Evolutionary conservation across 2,329 filamentous ascomycete species (phyloP), one percentile per base, ranked within the genome.

Genomic region (Lasiodiplodia sp.): DNA sequence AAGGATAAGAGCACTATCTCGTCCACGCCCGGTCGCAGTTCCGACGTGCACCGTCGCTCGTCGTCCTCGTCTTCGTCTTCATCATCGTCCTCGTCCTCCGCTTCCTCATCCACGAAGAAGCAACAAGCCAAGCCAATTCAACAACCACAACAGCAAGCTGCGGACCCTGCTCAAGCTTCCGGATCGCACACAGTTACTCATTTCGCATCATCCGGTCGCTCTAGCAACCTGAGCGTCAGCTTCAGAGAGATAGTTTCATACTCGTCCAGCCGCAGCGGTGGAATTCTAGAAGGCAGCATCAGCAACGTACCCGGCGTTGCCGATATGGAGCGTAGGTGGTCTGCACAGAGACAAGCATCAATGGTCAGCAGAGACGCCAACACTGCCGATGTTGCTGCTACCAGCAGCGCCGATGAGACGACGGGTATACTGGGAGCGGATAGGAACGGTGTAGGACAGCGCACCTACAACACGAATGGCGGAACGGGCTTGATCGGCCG

Each of bases 341-440:
- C 53, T 11, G 52, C 28, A 7, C 53, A 44, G 28, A 37, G 51
- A 11, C 44, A 64, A 21, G 23, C 38, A 4, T 37, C 62, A 34
- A 28, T 57, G 23, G 53, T 18, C n/a, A 23, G 57, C 4, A 23
- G 37, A 7, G 18, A 37, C 5, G 37, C 37, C 6, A n/a, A 37
- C 18, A 16, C 37, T 40, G 16, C 1, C 16, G 40, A 31, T 7
- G n/a, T 31, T n/a, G 25, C 34, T 21, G 51, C 23, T 7, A 55
- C n/a, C 55, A 62, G 56, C 57, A 68, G 66, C 37, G 66, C 66
- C 7, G 66, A 68, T n/a, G 66, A 68, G 51, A 68, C 66, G 37
- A 68, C 57, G 37, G 66, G 57, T 1, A 68, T 68, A 31, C 34
- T 68, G 57, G 38, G 66, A 18, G 55, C 66, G 44, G 56, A 62